Conservation (phyloP, 2,329 filamentous ascomycete genomes). For the Fusarium newnesense region DNA sequence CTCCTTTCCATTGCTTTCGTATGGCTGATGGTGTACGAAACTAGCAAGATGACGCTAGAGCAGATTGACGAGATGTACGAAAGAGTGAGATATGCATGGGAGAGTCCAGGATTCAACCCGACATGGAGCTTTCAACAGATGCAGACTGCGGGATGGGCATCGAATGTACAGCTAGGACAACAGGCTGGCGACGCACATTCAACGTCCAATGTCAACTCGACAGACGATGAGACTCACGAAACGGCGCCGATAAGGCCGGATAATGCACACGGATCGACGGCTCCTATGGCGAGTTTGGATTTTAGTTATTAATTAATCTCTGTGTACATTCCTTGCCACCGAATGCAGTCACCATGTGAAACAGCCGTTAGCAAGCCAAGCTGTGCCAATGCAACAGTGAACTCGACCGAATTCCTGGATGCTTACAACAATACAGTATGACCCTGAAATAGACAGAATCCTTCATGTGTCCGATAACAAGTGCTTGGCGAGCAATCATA, state of each 20-base stretch:
- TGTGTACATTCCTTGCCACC: not conserved
- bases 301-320: constrained; percentile 65
- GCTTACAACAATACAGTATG: not conserved
- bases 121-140: constrained; percentile 77
- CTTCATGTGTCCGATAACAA: not conserved
- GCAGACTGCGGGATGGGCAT: constrained; percentile 67
- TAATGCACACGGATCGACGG: constrained; percentile 61
- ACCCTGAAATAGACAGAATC: too few species aligned
- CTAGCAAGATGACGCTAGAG: constrained; percentile 79
- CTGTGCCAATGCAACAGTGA: not conserved
- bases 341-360: not conserved
- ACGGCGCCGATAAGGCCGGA: not conserved
- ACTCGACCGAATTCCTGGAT: not conserved
- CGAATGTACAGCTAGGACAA: constrained; percentile 59
- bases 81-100: constrained; percentile 75
- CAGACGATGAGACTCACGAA: not conserved
- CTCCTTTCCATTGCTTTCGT: constrained; percentile 77
- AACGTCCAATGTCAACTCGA: constrained; percentile 36
- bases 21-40: constrained; percentile 80
- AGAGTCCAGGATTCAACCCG: constrained; percentile 73
- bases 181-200: constrained; percentile 12
- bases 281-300: constrained; percentile 70
- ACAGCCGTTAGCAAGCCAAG: too few species aligned
- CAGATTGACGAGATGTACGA: constrained; percentile 85
- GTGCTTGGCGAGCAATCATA: not conserved